These are phyloP conservation scores for Umbelopsis ramanniana DNA, from an alignment of 192 early-diverging fungal species.

Conservation along the genomic window DNA sequence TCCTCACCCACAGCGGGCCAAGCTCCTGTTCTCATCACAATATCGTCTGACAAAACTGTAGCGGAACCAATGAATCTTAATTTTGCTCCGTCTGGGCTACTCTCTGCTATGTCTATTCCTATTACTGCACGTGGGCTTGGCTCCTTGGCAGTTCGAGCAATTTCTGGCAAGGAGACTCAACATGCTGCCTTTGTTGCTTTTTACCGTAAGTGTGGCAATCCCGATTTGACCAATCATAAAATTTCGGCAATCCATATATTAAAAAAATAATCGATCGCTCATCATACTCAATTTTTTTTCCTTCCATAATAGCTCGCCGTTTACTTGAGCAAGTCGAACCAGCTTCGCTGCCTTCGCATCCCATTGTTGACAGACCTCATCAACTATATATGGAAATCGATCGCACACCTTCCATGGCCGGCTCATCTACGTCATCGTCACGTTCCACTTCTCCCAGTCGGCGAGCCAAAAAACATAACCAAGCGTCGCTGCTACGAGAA, in stretches of 20 bases:
- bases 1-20: neutral
- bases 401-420: neutral
- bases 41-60: conserved; percentile 4
- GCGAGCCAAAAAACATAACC: conserved; percentile 13
- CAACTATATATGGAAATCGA: conserved; percentile 12
- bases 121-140: conserved; percentile 14
- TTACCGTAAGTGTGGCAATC: conserved; percentile 7
- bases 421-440: conserved; percentile 21
- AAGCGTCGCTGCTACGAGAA: conserved; percentile 28
- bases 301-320: neutral
- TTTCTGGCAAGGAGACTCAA: conserved; percentile 1
- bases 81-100: neutral
- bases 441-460: conserved; percentile 7
- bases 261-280: neutral
- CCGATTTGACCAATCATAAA: neutral
- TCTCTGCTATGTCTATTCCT: conserved; percentile 6
- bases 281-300: neutral
- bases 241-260: neutral
- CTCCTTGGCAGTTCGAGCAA: conserved; percentile 20
- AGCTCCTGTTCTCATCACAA: conserved; percentile 11
- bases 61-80: conserved; percentile 18
- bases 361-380: neutral
- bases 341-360: neutral
- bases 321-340: neutral
- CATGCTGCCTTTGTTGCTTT: conserved; percentile 20